Conservation (phyloP, 1,139 yeast genomes). For the Yamadazyma trypodendri region DNA sequence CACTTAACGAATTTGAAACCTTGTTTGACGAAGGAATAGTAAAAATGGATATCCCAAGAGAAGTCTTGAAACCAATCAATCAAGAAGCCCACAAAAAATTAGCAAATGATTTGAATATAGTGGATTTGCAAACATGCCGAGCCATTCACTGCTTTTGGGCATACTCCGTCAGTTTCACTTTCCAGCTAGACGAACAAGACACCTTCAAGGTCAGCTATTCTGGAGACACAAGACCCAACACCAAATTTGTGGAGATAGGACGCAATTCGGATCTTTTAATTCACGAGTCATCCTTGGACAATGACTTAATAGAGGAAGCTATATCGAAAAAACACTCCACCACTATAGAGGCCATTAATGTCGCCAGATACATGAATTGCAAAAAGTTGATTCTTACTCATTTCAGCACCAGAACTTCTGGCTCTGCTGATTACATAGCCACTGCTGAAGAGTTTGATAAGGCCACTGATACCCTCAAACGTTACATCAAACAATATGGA, state of each 20-base stretch:
- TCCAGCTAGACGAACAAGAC: conserved; percentile 28
- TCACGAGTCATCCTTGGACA: conserved; percentile 92
- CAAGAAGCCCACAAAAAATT: conserved; percentile 19
- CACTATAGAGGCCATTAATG: conserved; percentile 76
- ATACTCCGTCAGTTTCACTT: conserved; percentile 65
- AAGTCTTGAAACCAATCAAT: conserved; percentile 19
- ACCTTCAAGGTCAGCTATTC: conserved; percentile 79
- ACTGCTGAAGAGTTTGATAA: conserved; percentile 22
- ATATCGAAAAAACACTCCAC: conserved; percentile 85
- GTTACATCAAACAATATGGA: conserved; percentile 25
- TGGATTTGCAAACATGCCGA: conserved; percentile 54
- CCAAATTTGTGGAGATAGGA: conserved; percentile 61
- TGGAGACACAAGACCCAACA: conserved; percentile 91
- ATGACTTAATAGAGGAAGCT: conserved; percentile 79
- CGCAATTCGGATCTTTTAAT: conserved; percentile 69
- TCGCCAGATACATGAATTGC: conserved; percentile 72
- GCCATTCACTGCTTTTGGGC: conserved; percentile 88
- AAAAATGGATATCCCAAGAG: conserved; percentile 20
- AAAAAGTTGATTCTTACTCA: conserved; percentile 77
- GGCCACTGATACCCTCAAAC: conserved; percentile 23
- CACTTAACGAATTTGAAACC: conserved; percentile 33
- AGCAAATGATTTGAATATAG: conserved; percentile 27
- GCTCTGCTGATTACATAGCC: conserved; percentile 47
- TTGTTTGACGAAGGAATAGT: conserved; percentile 24
- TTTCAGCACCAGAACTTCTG: conserved; percentile 87